A percentile compares a stretch with the other conserved stretches of the same genome.
Evolutionary conservation across 2,329 filamentous ascomycete species (phyloP).

Genomic region (Cadophora gregata): DNA sequence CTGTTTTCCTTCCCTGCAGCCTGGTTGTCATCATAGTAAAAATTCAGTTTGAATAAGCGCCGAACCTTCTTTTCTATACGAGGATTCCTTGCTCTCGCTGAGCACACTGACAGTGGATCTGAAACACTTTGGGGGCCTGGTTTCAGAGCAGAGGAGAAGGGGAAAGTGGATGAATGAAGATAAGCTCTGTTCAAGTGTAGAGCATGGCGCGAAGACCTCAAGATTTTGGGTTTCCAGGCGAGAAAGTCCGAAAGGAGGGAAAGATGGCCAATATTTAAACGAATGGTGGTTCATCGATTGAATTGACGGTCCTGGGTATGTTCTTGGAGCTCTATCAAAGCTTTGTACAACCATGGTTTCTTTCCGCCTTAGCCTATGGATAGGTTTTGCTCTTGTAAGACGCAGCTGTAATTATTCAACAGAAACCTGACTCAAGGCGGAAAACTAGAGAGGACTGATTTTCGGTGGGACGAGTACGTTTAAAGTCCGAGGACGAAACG

Average conservation of each 20-base stretch:
- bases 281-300: too few species aligned
- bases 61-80: background rate
- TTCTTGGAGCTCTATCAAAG: too few species aligned
- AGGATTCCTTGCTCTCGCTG: background rate
- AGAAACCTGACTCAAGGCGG: background rate
- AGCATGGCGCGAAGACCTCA: background rate
- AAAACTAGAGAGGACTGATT: background rate
- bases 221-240: too few species aligned
- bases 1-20: too few species aligned
- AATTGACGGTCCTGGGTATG: too few species aligned
- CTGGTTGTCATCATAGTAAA: background rate
- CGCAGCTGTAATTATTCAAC: too few species aligned
- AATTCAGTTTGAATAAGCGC: background rate
- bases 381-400: too few species aligned
- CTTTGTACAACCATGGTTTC: too few species aligned
- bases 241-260: too few species aligned
- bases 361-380: too few species aligned
- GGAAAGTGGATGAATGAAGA: background rate
- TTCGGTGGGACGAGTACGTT: background rate
- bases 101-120: background rate
- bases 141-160: conserved; percentile 3
- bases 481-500: background rate
- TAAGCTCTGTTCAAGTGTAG: background rate
- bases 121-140: conserved; percentile 8
- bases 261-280: too few species aligned